Evolutionary conservation across 352 stramenopile species (phyloP).

Genomic region (Pythium monospermum): DNA sequence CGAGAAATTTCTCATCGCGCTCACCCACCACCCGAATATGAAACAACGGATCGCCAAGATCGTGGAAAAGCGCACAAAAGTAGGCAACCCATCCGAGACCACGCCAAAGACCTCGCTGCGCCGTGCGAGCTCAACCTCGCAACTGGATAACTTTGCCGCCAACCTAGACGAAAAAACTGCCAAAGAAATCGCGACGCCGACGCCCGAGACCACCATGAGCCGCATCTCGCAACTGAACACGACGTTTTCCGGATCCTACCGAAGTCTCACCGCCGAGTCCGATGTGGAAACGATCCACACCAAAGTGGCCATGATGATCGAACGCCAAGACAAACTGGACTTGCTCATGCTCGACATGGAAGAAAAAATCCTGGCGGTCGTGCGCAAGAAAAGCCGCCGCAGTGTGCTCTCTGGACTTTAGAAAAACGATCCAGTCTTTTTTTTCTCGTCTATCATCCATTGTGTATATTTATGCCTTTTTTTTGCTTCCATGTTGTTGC

Average conservation of each 20-base stretch:
- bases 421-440: background rate
- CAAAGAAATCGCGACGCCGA: slow-evolving; percentile 37
- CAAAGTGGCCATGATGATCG: slow-evolving; percentile 51
- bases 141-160: slow-evolving; percentile 52
- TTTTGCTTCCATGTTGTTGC: slow-evolving; percentile 9
- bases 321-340: slow-evolving; percentile 48
- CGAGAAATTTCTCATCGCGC: slow-evolving; percentile 71
- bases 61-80: slow-evolving; percentile 53
- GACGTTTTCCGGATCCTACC: slow-evolving; percentile 70
- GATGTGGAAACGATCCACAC: slow-evolving; percentile 75
- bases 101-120: slow-evolving; percentile 11
- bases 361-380: slow-evolving; percentile 17
- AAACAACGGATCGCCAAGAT: slow-evolving; percentile 74
- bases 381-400: slow-evolving; percentile 6
- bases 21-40: slow-evolving; percentile 71
- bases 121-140: slow-evolving; percentile 29
- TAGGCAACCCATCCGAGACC: slow-evolving; percentile 7
- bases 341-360: slow-evolving; percentile 43
- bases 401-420: slow-evolving; percentile 14
- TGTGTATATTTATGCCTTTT: background rate
- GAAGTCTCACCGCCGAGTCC: slow-evolving; percentile 51
- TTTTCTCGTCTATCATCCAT: slow-evolving; percentile 8
- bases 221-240: slow-evolving; percentile 88
- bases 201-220: slow-evolving; percentile 48
- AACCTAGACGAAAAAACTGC: slow-evolving; percentile 50